Conservation (phyloP, 78 protist species). For the Dictyostelium intermedium region DNA sequence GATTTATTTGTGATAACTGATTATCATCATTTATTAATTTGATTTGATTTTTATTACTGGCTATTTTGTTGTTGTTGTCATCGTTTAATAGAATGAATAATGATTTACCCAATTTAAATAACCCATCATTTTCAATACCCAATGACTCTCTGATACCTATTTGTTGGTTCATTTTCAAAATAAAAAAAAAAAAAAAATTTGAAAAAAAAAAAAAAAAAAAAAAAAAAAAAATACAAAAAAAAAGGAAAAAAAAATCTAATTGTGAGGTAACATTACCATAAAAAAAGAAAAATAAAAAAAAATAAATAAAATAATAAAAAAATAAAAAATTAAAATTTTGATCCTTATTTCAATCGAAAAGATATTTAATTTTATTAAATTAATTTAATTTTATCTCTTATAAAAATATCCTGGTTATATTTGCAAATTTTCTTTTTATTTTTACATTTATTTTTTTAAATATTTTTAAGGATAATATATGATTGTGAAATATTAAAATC, state of each 20-base stretch:
- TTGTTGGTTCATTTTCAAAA: neutral
- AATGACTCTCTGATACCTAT: neutral
- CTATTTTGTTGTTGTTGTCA: neutral
- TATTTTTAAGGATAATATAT: no score
- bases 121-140: neutral
- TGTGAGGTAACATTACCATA: no score
- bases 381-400: no score
- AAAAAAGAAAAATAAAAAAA: neutral
- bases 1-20: neutral
- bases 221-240: neutral
- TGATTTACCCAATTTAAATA: constrained; percentile 4
- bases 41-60: neutral
- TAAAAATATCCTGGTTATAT: no score
- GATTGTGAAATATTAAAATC: no score
- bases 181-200: no score
- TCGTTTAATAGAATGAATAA: neutral
- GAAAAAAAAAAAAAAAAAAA: neutral
- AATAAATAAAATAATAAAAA: no score
- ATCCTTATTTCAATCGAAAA: no score
- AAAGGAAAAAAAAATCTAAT: neutral
- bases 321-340: no score
- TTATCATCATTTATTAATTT: neutral
- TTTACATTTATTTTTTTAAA: no score
- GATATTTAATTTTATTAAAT: no score
- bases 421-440: no score